Evolutionary conservation across 163 green algal species (phyloP).

Genomic region (Coccomyxa subellipsoidea): DNA sequence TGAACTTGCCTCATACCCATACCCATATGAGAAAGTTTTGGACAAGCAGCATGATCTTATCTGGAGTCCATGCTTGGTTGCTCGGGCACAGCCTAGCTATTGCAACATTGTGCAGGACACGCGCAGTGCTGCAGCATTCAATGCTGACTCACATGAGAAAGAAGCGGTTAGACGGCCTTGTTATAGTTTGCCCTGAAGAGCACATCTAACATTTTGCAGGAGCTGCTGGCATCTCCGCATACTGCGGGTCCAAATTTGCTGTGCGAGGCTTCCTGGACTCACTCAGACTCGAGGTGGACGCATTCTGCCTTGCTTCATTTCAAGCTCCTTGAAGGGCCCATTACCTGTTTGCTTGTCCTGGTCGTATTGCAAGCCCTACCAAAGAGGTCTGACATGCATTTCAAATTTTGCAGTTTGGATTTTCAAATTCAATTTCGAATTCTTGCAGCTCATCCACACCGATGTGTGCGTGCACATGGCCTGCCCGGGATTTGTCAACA

Average conservation of each 20-base stretch:
- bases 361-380: not conserved
- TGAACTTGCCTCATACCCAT: not conserved
- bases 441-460: constrained; percentile 1
- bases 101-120: no score
- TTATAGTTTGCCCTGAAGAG: not conserved
- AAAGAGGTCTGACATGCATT: not conserved
- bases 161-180: no score
- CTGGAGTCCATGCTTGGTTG: no score
- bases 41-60: not conserved
- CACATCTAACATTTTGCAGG: not conserved
- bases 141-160: no score
- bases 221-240: constrained; percentile 4
- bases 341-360: not conserved
- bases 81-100: no score
- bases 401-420: not conserved
- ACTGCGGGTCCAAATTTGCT: constrained; percentile 12
- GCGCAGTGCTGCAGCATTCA: no score
- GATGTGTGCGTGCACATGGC: constrained; percentile 4
- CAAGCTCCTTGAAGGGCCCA: not conserved
- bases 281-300: constrained; percentile 9
- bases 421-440: not conserved
- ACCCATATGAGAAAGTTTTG: not conserved
- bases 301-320: not conserved
- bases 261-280: constrained; percentile 10
- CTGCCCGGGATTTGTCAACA: constrained; percentile 7